These are phyloP conservation scores for Claviceps sp. DNA, from an alignment of 2,329 filamentous ascomycete species.

Conservation along the genomic window DNA sequence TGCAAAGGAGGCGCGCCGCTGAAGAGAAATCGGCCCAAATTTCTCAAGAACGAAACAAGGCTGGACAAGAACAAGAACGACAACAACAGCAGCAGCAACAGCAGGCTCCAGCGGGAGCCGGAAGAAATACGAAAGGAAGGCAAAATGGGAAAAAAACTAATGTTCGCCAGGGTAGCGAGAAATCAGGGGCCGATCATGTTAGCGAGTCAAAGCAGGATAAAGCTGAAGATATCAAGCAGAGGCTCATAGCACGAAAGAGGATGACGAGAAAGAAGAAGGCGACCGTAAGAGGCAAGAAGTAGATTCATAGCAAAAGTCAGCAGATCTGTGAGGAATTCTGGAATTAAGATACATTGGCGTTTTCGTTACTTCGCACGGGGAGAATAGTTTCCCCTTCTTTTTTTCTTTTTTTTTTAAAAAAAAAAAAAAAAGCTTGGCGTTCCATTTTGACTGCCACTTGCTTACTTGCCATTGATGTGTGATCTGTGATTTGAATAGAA, in stretches of 20 bases:
- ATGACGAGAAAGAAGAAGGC: slow-evolving; percentile 60
- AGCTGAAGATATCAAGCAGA: slow-evolving; percentile 40
- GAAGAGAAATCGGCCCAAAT: slow-evolving; percentile 22
- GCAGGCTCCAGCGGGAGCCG: not conserved
- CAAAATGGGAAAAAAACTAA: not conserved
- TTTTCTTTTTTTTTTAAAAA: not conserved
- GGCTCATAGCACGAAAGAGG: slow-evolving; percentile 76
- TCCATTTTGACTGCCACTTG: not conserved
- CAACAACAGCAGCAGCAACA: too few relatives aligned
- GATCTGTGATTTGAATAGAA: not conserved
- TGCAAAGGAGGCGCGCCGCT: slow-evolving; percentile 50
- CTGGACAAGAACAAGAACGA: slow-evolving; percentile 6
- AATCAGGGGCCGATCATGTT: slow-evolving; percentile 12
- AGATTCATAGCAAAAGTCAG: not conserved
- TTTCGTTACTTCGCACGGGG: not conserved
- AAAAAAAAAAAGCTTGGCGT: not conserved
- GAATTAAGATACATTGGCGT: not conserved
- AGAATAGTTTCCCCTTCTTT: not conserved
- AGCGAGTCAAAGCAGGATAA: slow-evolving; percentile 20
- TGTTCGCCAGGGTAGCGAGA: slow-evolving; percentile 10
- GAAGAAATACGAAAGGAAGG: not conserved
- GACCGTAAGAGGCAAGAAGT: slow-evolving; percentile 16
- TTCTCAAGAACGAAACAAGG: slow-evolving; percentile 20
- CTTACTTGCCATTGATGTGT: too few relatives aligned
- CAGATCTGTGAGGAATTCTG: not conserved